These are phyloP conservation scores for Blastocystis sp. DNA, from an alignment of 352 stramenopile genomes.

Conservation along the genomic window DNA sequence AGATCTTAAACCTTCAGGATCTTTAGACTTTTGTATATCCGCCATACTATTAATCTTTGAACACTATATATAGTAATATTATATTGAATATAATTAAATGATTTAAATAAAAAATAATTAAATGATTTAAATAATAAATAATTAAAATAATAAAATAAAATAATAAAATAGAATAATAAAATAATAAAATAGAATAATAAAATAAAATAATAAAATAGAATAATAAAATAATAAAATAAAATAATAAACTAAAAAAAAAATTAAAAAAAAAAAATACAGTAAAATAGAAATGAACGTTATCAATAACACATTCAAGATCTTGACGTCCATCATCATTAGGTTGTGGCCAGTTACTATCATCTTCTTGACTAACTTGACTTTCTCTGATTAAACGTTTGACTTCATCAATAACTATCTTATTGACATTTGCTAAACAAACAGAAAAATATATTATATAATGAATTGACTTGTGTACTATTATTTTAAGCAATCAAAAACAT, in stretches of 20 bases:
- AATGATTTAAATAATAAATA: not conserved
- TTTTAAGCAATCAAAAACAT: not conserved
- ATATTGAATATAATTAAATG: too few relatives aligned
- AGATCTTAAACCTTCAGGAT: constrained; percentile 70
- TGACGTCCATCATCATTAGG: constrained; percentile 68
- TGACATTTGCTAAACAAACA: constrained; percentile 58
- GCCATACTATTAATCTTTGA: constrained; percentile 78
- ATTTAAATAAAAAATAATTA: too few relatives aligned
- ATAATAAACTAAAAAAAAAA: not conserved
- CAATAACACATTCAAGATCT: constrained; percentile 80
- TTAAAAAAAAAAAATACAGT: constrained; percentile 48
- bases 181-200: too few relatives aligned
- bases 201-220: too few relatives aligned
- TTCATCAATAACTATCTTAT: constrained; percentile 68
- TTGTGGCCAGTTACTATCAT: constrained; percentile 81
- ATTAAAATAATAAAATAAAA: not conserved
- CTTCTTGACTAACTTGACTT: constrained; percentile 71
- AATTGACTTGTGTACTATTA: too few relatives aligned
- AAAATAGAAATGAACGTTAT: constrained; percentile 84
- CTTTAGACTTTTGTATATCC: constrained; percentile 77
- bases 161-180: too few relatives aligned
- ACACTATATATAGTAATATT: constrained; percentile 48
- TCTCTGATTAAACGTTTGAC: constrained; percentile 71
- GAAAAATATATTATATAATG: not conserved
- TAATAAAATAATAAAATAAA: not conserved